Evolutionary conservation across 164 flowering plant species (phyloP), one percentile per base, ranked within the genome.

Genomic region (Saururus chinensis): DNA sequence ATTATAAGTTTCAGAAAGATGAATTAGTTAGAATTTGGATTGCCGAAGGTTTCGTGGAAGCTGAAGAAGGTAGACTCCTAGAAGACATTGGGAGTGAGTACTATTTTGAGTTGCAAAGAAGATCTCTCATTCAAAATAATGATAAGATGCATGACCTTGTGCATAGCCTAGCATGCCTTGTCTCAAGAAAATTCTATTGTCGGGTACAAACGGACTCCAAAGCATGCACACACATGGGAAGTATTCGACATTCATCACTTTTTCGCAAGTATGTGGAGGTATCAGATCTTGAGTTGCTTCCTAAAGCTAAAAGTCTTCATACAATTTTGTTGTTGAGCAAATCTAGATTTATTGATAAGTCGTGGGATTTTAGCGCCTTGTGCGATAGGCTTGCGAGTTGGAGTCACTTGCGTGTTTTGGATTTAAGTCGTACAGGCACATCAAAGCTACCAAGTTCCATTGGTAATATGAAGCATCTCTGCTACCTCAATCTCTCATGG

Each of bases 21-120:
- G 59, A 54, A 7, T 61, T 79, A 23, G 51, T 67, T 12, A 45
- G 56, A 7, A 21, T 76, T 9, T 72, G 60, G 68, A 64, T 71
- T 35, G 70, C 69, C 4, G 59, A 70, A 49, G 74, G 74, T 10
- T 63, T 62, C 26, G 30, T 71, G 54, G 30, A 16, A 14, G 13
- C 59, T 4, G 24, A 37, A 14, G 30, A n/a, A 59, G 20, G 52
- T 5, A 25, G 57, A 4, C 11, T 7, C 12, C 26, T 60, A 13
- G 59, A 53, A 53, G 59, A 52, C 14, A 60, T 23, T 17, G 69
- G 58, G 13, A n/a, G n/a, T n/a, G n/a, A n/a, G n/a, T n/a, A n/a
- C n/a, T n/a, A n/a, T n/a, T n/a, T n/a, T n/a, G n/a, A n/a, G n/a
- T n/a, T n/a, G n/a, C n/a, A n/a, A n/a, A n/a, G n/a, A n/a, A n/a